Evolutionary conservation across 2,329 filamentous ascomycete genomes (phyloP).

Genomic region (Epichloe scottii): DNA sequence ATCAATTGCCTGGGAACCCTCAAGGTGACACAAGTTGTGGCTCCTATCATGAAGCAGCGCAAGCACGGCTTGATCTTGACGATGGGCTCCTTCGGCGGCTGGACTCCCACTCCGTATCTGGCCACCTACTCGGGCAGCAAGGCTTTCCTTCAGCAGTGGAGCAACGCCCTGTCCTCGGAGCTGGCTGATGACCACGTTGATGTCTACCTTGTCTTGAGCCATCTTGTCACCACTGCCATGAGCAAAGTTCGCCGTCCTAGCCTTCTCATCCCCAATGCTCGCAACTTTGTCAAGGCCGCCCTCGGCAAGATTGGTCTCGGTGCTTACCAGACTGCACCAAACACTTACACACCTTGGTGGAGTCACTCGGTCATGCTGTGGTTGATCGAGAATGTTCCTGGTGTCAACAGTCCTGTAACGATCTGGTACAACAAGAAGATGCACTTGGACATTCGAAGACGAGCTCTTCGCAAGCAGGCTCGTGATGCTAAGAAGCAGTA

Average conservation of each 20-base stretch:
- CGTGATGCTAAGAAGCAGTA: conserved; percentile 62
- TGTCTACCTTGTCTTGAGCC: conserved; percentile 83
- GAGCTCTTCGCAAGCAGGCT: conserved; percentile 73
- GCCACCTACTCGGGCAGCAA: conserved; percentile 97
- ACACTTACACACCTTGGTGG: conserved; percentile 89
- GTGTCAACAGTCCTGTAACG: conserved; percentile 33
- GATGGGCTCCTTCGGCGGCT: conserved; percentile 93
- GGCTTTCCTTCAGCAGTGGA: conserved; percentile 97
- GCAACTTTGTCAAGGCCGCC: conserved; percentile 66
- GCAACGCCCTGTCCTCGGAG: conserved; percentile 70
- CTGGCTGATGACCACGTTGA: conserved; percentile 69
- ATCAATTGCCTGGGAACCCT: conserved; percentile 93
- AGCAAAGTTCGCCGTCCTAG: conserved; percentile 80
- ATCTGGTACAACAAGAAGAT: conserved; percentile 48
- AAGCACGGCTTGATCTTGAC: conserved; percentile 84
- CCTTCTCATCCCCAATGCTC: conserved; percentile 66
- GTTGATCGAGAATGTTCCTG: conserved; percentile 51
- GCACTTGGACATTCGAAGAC: conserved; percentile 71
- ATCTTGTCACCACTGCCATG: conserved; percentile 94
- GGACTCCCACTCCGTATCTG: conserved; percentile 80
- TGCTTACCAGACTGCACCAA: conserved; percentile 64
- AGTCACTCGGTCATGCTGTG: conserved; percentile 81
- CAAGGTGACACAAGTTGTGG: conserved; percentile 72
- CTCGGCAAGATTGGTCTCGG: conserved; percentile 73
- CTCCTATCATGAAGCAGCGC: conserved; percentile 72